These are phyloP conservation scores for Lachancea fermentati DNA, from an alignment of 805 yeast genomes.

Conservation along the genomic window DNA sequence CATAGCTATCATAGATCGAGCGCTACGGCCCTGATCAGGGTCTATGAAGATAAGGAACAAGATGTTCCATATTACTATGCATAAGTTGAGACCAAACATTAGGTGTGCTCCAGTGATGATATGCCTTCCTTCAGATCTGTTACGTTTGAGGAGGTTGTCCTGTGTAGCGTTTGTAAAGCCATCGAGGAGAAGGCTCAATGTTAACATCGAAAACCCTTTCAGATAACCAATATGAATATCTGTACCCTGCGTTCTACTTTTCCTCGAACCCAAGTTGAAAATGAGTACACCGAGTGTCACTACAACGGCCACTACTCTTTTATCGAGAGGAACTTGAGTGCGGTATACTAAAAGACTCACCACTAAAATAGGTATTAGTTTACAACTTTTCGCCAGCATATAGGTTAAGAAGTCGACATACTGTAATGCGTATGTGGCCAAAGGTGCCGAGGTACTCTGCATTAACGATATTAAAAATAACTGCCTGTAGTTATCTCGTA, in stretches of 20 bases:
- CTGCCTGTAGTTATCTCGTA: slow-evolving; percentile 31
- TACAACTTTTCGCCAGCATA: slow-evolving; percentile 87
- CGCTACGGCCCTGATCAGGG: slow-evolving; percentile 23
- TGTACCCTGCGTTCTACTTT: slow-evolving; percentile 33
- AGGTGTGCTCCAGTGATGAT: slow-evolving; percentile 76
- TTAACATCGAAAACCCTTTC: slow-evolving; percentile 57
- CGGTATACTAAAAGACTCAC: slow-evolving; percentile 70
- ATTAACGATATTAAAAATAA: slow-evolving; percentile 58
- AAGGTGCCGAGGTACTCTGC: slow-evolving; percentile 76
- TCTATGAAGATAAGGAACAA: slow-evolving; percentile 37
- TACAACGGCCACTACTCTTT: slow-evolving; percentile 68
- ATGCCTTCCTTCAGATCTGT: slow-evolving; percentile 22
- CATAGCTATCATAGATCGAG: slow-evolving; percentile 34
- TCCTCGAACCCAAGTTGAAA: slow-evolving; percentile 51
- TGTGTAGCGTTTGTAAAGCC: slow-evolving; percentile 93
- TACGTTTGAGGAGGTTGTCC: slow-evolving; percentile 63
- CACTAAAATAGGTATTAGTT: slow-evolving; percentile 88
- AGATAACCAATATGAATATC: slow-evolving; percentile 25
- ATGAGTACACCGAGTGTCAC: slow-evolving; percentile 80
- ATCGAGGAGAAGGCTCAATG: slow-evolving; percentile 67
- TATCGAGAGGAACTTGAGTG: slow-evolving; percentile 64
- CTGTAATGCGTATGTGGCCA: slow-evolving; percentile 70
- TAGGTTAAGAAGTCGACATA: slow-evolving; percentile 85
- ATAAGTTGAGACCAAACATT: slow-evolving; percentile 65
- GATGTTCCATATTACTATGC: slow-evolving; percentile 42